A percentile compares a stretch with the other conserved stretches of the same genome.
These are phyloP conservation scores for Backusella sp. DNA, from an alignment of 192 early-diverging fungal species.

Conservation along the genomic window DNA sequence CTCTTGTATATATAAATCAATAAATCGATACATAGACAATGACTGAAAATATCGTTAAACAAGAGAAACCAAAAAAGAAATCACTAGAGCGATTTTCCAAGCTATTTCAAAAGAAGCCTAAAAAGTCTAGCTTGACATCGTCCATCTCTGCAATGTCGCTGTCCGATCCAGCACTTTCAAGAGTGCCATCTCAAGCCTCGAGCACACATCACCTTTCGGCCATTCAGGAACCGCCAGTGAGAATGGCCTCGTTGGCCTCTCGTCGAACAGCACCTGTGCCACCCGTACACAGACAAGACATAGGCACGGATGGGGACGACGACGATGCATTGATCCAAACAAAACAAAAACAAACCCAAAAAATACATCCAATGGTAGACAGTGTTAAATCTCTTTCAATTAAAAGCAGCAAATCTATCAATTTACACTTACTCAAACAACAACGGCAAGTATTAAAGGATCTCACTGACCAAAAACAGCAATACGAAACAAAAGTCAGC, in stretches of 20 bases:
- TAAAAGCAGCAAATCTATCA: background rate
- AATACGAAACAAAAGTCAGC: background rate
- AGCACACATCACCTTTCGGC: background rate
- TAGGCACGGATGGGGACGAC: background rate
- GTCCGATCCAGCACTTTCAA: constrained; percentile 10
- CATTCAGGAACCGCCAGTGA: background rate
- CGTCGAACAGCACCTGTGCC: background rate
- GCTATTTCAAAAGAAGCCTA: constrained; percentile 24
- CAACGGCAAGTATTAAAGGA: background rate
- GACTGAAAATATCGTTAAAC: background rate
- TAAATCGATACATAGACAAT: background rate
- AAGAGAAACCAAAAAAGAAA: constrained; percentile 18
- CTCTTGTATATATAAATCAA: background rate
- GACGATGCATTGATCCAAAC: background rate
- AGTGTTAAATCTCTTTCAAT: background rate
- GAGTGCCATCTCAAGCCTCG: background rate
- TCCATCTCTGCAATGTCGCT: constrained; percentile 16
- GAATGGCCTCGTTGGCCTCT: background rate
- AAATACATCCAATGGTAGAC: background rate
- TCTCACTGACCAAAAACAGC: constrained; percentile 4
- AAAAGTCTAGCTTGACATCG: background rate
- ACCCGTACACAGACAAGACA: background rate
- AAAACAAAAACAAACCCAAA: background rate
- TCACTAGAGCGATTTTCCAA: constrained; percentile 13
- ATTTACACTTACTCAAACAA: background rate